Base-by-base conservation (phyloP, 2,329 filamentous ascomycete species). In the Ceratocystis papillata region DNA sequence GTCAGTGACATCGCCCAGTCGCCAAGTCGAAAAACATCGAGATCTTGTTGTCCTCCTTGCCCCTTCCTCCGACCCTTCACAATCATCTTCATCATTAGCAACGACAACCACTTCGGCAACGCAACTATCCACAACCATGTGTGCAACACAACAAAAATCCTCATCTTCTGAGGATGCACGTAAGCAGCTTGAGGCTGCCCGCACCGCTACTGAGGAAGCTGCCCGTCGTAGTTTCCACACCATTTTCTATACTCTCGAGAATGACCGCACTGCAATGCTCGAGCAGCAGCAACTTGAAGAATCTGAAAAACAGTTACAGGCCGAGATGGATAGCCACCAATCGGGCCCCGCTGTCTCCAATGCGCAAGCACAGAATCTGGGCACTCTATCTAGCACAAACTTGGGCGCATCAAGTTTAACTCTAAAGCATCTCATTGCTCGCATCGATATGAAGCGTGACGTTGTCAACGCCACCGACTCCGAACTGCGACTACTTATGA, bases 261-360 rank as follows among this genome's bases (percentile, higher is more conserved):
- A 93, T 74, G 94, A 99, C 74, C 85, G 90, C 65, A 90, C 93
- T 71, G 94, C 94, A 62, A 97, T 99, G 94, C 77, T 97, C 67
- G 94, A 99, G 75, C 94, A 99, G 76, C 91, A 97, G 75, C 90
- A 93, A 75, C 82, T 99, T 30, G 94, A 99, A 73, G 94, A 97
- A 75, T 91, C 95, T 1, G 94, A 99, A 75, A 88, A 95, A 74
- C 91, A 96, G 74, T 87, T 97, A 8, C 93, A 97, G 75, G 92
- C 92, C 15, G 94, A 99, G 76, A 94, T 96, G 81, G 91, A 92
- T 64, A 82, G 86, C 72, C 83, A 82, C 65, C 81, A 76, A 66
- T 79, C 78, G 63, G 78, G 78, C 25, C 76, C 78, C 28, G 78
- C 79, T 45, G 79, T 79, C 15, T 83, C 85, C 70, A 88, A 90